Evolutionary conservation across 1,139 yeast species (phyloP), one percentile per base, ranked within the genome.

Genomic region (Suhomyces atakaporum): DNA sequence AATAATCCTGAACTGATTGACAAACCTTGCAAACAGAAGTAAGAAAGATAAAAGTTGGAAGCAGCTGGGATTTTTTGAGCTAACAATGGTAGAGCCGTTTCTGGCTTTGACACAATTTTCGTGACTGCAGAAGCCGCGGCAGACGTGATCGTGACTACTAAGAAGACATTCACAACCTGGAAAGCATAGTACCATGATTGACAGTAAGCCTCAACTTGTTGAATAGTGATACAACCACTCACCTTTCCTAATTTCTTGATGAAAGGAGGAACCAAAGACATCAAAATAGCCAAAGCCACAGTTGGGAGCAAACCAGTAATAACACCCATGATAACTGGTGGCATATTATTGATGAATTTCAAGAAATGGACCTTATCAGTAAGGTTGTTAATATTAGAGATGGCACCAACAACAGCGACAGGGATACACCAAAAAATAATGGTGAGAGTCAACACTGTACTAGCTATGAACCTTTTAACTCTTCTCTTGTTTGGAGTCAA

Each of bases 181-280:
- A 90, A 90, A 2, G 89, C 95, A 64, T 76, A 92, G 61, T 70
- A 92, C 74, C 95, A 84, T 16, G 82, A 73, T 62, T 92, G 97
- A 47, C 95, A 87, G 61, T 77, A 86, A 42, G 75, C 69, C 54
- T 90, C 96, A 40, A 86, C 77, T 39, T 81, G 74, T 51, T 88
- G 90, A 16, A 64, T 53, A 2, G 96, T 79, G 16, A 87, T 70
- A 34, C 74, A 66, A 15, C 98, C 98, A 18, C 88, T 64, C 29
- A 81, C 52, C 47, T 74, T 77, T 40, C 92, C 97, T 77, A 84
- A 60, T 42, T 60, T 60, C 46, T 60, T 76, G 44, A 92, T 82
- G 44, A 88, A 74, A 26, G 85, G 80, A 6, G 97, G 97, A 35
- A 89, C 79, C 32, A 90, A 58, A 49, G 84, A 74, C 79, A 86